These are phyloP conservation scores for Penicillium mononematosum DNA, from an alignment of 495 filamentous ascomycete species.

Conservation along the genomic window DNA sequence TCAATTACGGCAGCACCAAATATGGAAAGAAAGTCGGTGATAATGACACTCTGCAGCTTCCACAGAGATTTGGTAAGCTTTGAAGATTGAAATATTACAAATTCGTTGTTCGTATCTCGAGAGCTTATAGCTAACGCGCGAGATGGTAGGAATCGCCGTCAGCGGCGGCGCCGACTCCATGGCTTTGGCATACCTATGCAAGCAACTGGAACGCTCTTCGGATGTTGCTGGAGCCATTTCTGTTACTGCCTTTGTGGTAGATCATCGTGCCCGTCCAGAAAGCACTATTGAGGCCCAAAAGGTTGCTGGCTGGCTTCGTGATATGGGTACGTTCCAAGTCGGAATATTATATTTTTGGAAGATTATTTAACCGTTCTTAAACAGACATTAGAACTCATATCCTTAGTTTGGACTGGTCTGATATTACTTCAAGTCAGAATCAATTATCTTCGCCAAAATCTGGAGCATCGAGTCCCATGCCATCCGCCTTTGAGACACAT, in stretches of 20 bases:
- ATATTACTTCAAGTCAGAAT: slow-evolving; percentile 9
- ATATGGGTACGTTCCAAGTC: slow-evolving; percentile 34
- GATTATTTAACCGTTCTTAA: slow-evolving; percentile 17
- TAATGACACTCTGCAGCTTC: slow-evolving; percentile 6
- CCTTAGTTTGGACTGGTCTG: slow-evolving; percentile 51
- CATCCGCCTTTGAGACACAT: slow-evolving; percentile 71
- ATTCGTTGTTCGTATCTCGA: slow-evolving; percentile 15
- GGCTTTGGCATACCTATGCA: slow-evolving; percentile 79
- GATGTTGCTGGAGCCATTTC: slow-evolving; percentile 26
- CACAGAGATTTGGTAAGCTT: slow-evolving; percentile 10
- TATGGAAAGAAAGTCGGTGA: slow-evolving; percentile 3
- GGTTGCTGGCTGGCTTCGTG: slow-evolving; percentile 54
- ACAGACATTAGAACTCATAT: slow-evolving; percentile 52
- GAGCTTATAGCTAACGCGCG: slow-evolving; percentile 7
- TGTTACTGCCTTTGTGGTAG: slow-evolving; percentile 69
- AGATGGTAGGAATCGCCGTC: slow-evolving; percentile 67
- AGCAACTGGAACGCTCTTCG: slow-evolving; percentile 35
- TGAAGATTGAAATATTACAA: not conserved
- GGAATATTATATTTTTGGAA: slow-evolving; percentile 1
- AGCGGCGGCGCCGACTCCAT: slow-evolving; percentile 97
- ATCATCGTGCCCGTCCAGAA: slow-evolving; percentile 70
- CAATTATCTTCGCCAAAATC: slow-evolving; percentile 11
- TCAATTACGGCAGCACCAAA: slow-evolving; percentile 7
- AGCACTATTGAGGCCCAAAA: slow-evolving; percentile 65
- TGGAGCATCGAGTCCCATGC: slow-evolving; percentile 41